A percentile compares a stretch with the other conserved stretches of the same genome.
Conservation (phyloP, 2,329 filamentous ascomycete genomes). For the Cladobotryum mycophilum region DNA sequence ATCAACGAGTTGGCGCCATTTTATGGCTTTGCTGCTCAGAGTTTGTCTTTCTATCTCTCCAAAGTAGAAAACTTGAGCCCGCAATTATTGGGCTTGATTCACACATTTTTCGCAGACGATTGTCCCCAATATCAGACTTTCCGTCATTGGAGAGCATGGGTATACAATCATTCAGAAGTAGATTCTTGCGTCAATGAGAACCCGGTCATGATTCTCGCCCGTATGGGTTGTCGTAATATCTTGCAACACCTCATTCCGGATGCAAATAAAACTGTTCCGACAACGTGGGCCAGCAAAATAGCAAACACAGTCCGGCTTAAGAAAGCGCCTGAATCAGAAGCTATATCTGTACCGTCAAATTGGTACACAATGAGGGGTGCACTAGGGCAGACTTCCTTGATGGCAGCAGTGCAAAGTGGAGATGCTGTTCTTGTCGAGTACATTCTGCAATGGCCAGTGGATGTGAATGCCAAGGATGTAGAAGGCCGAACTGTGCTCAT, state of each 20-base stretch:
- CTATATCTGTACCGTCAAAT: background rate
- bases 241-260: slow-evolving; percentile 7
- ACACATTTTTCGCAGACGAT: slow-evolving; percentile 8
- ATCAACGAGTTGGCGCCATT: slow-evolving; percentile 8
- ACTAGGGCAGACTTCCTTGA: slow-evolving; percentile 10
- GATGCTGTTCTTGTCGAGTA: slow-evolving; percentile 11
- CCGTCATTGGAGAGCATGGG: slow-evolving; percentile 8
- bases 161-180: background rate
- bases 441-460: slow-evolving; percentile 10
- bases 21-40: slow-evolving; percentile 14
- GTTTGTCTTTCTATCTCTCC: slow-evolving; percentile 12
- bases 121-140: slow-evolving; percentile 15
- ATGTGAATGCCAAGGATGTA: slow-evolving; percentile 15
- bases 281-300: background rate
- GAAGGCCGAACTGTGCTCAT: slow-evolving; percentile 6
- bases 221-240: slow-evolving; percentile 5
- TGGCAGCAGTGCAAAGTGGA: slow-evolving; percentile 14
- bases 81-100: slow-evolving; percentile 10
- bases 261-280: background rate
- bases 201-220: slow-evolving; percentile 8
- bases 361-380: slow-evolving; percentile 2
- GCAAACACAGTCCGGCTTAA: background rate
- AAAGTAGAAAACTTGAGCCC: slow-evolving; percentile 7
- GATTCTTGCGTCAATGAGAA: background rate
- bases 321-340: background rate